These are phyloP conservation scores for Oryza officinalis DNA, from an alignment of 176 grass and related monocot genomes.

Conservation along the genomic window DNA sequence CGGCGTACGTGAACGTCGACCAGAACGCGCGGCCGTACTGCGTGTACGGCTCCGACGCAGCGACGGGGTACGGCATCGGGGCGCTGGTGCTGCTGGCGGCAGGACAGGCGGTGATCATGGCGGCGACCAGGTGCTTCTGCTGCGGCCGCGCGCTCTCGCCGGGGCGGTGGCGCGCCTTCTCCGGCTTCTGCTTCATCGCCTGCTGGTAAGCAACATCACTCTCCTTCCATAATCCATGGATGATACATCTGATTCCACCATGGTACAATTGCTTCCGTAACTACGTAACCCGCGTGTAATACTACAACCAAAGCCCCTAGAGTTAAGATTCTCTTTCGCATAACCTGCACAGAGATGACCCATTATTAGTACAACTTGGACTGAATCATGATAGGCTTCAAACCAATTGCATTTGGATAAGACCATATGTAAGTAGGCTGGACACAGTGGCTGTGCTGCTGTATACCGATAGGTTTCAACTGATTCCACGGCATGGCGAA, in stretches of 20 bases:
- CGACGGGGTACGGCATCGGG: constrained; percentile 68
- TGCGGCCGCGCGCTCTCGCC: constrained; percentile 67
- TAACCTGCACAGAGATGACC: background rate
- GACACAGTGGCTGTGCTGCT: no score
- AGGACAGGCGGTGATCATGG: constrained; percentile 60
- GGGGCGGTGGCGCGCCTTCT: constrained; percentile 51
- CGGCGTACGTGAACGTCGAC: constrained; percentile 38
- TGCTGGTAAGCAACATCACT: constrained; percentile 59
- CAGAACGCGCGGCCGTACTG: constrained; percentile 25
- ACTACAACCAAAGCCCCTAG: background rate
- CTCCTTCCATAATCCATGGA: no score
- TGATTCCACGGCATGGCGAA: no score
- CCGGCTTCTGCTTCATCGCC: constrained; percentile 61
- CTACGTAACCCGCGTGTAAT: background rate
- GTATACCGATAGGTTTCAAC: no score
- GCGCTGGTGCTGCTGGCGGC: constrained; percentile 61
- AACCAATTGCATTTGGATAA: background rate
- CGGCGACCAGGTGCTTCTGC: constrained; percentile 77
- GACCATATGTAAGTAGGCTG: background rate
- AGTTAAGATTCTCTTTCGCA: background rate
- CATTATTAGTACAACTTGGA: background rate
- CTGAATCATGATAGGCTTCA: background rate
- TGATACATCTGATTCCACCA: no score
- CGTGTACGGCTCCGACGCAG: constrained; percentile 65
- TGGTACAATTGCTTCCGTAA: background rate